Base-by-base conservation (phyloP, 768 basidiomycete genomes). In the Mycena latifolia region DNA sequence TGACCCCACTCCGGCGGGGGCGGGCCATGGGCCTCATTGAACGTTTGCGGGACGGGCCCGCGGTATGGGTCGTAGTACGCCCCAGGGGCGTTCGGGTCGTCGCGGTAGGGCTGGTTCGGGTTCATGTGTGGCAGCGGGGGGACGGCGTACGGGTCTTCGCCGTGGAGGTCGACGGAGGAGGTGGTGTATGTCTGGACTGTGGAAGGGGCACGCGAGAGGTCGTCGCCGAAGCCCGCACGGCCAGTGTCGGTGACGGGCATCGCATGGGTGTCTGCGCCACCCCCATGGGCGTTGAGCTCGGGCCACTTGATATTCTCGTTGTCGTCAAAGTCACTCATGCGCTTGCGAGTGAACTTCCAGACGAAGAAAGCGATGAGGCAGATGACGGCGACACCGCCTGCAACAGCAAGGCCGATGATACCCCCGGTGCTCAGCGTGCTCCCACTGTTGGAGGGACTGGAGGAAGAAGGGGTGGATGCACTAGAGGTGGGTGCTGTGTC, bases 281-380 rank as follows among this genome's bases (percentile, higher is more conserved):
- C 84, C 1, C 10, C 10, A 66, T 93, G 92, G 2, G 86, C 77
- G 75, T 94, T 93, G 39, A 94, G 85, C 72, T 95, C 94, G 4
- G 94, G 94, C 94, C 94, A 95, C 78, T 94, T 94, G 78, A 95
- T 95, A 22, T 92, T 92, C 78, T 93, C 92, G 71, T 85, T 89
- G 79, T 93, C 91, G 72, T 94, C 92, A 72, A 92, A 93, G 71
- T 90, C 87, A 27, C 81, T 67, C 73, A 89, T 88, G 62, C 91
- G 89, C 76, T 94, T 95, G 73, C 91, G 84, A 3, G 91, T 92
- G 74, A 94, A 87, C 77, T 95, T 95, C 94, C 94, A 95, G 39
- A 92, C 79, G 69, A 94, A 86, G 80, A 95, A 95, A 18, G 81
- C 88, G 55, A 89, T 78, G 56, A 95, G 83, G 12, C 86, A 91